Base-by-base conservation (phyloP, 164 flowering plant genomes). In the Dillenia suffruticosa region DNA sequence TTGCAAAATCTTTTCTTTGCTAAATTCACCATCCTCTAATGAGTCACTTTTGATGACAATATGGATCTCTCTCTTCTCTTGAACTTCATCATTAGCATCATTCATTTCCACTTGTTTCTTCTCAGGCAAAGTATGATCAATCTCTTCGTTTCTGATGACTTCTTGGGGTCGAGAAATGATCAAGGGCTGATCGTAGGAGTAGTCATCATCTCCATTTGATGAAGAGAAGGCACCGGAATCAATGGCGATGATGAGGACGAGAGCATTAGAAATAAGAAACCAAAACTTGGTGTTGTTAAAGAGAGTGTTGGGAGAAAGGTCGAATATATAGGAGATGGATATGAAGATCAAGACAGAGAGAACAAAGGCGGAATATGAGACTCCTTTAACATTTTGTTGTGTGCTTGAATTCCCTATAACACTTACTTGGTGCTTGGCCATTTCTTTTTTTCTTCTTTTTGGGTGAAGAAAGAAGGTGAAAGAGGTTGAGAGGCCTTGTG, bases 231-330 rank as follows among this genome's bases (percentile, higher is more conserved):
- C 72, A 9, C 79, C 78, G 46, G 76, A 84, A 57, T 84, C 88
- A 1, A 69, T 80, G 0, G 82, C 86, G 10, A 81, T 69, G 67
- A 84, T 77, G 77, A 87, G 65, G 55, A 87, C 74, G 64, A 83
- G 77, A 52, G 82, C 77, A 82, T 84, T 82, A 68, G 81, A 75
- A 49, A 84, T 68, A 69, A 84, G 55, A 61, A 84, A 87, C 92
- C 89, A 87, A 49, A 87, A 87, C 10, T 70, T 81, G 69, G 81
- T 72, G 72, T 74, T 80, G 56, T 57, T 66, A 44, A 81, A 60
- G 44, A 81, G 70, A 5, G 66, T 32, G 8, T 77, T 76, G 66
- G 80, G 83, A 45, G 80, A 71, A 67, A 81, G 63, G 52, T 74
- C 58, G 60, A 75, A 79, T 51, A 71, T 32, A 17, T 71, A 73